Base-by-base conservation (phyloP, 2,329 filamentous ascomycete genomes). In the Botrytis medusae region DNA sequence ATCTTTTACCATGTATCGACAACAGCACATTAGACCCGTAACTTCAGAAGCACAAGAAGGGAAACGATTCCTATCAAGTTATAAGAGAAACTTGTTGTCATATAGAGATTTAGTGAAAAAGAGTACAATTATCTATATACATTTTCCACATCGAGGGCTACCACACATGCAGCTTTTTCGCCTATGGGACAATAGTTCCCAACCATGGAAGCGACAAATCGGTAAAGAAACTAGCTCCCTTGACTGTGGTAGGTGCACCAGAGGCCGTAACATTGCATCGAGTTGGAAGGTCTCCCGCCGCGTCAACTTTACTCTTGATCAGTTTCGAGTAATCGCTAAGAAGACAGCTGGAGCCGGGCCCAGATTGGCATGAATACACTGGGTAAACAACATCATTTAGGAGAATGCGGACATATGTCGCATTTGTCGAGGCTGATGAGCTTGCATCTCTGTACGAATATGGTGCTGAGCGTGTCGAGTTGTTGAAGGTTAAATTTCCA, bases 151-250 rank as follows among this genome's bases (percentile, higher is more conserved):
- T 32, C 37, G 16, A n/a, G 34, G 25, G 9, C 25, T 12, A n/a
- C 16, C 3, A 40, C 22, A 18, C 4, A 4, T 7, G 29, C 16
- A 22, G 2, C 29, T 10, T 16, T 29, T n/a, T 2, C 22, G 10
- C n/a, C 16, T 37, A 67, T n/a, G 63, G 63, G 16, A 14, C 25
- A 20, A 63, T 57, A 62, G 25, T 48, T 29, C 22, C 42, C 44
- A 71, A 6, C 69, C 69, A 71, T 18, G 57, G 10, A n/a, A 37
- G 48, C 1, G 69, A 63, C 25, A 71, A 18, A 64, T 71, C 44
- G 0, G 69, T 71, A 32, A 42, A 71, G 29, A 71, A 71, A 25
- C 69, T 71, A 29, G 69, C 69, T 4, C 69, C 69, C 59, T 71
- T 54, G 12, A 71, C 44, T 40, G n/a, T 25, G 1, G 59, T 65